phyloP scores from a whole-genome alignment of 805 yeast genomes.

The Candida khao-thaluensis region DNA sequence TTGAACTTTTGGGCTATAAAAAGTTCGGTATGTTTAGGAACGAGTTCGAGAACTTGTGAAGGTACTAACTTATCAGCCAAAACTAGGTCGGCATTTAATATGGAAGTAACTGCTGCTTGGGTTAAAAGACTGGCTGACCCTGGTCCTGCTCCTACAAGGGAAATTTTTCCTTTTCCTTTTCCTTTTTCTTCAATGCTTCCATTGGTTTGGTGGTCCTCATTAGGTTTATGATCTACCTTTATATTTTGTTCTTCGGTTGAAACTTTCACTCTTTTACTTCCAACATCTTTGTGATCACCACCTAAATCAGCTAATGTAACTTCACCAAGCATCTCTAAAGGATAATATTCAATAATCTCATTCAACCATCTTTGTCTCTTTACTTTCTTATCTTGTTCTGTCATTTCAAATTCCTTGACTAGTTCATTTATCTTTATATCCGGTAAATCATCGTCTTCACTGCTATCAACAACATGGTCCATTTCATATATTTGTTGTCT shows the following conservation, averaged over 20 bases:
- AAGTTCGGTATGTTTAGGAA: constrained; percentile 71
- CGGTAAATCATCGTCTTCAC: constrained; percentile 61
- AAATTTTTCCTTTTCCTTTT: constrained; percentile 56
- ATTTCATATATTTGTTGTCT: constrained; percentile 55
- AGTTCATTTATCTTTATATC: constrained; percentile 57
- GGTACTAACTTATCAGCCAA: constrained; percentile 94
- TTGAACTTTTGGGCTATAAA: constrained; percentile 94
- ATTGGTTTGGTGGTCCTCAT: background rate
- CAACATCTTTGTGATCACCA: constrained; percentile 4
- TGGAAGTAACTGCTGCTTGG: constrained; percentile 78
- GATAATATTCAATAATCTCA: constrained; percentile 89
- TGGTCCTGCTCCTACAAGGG: constrained; percentile 94
- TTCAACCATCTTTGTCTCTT: constrained; percentile 81
- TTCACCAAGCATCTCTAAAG: constrained; percentile 61
- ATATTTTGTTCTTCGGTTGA: background rate
- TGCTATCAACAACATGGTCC: constrained; percentile 43
- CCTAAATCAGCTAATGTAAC: constrained; percentile 10
- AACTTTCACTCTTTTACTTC: background rate
- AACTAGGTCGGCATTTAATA: constrained; percentile 76
- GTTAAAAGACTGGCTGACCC: constrained; percentile 83
- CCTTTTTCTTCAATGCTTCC: constrained; percentile 37
- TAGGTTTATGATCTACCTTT: background rate
- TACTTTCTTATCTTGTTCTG: constrained; percentile 48
- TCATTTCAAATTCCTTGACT: constrained; percentile 57
- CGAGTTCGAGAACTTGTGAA: constrained; percentile 73